Evolutionary conservation across 331 rosid genomes (phyloP).

Genomic region (Spiraea crenata): DNA sequence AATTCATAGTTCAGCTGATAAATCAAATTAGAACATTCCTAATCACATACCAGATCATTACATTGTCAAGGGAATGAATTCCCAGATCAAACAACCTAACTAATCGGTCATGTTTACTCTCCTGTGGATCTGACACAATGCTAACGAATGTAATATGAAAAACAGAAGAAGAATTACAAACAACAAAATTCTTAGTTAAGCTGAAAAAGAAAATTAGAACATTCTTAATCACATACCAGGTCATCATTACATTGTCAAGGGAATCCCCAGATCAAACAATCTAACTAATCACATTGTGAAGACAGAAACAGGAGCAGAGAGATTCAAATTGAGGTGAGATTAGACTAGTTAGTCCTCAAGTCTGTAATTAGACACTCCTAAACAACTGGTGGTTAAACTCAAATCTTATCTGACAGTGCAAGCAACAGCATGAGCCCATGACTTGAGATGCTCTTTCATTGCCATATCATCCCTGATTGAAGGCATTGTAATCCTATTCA

Average conservation of each 20-base stretch:
- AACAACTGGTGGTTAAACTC: not conserved
- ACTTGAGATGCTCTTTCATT: slow-evolving; percentile 67
- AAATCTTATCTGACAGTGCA: slow-evolving; percentile 40
- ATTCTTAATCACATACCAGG: not conserved
- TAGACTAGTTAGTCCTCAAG: too few relatives aligned
- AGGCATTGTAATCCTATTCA: slow-evolving; percentile 23
- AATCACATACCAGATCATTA: slow-evolving; percentile 7
- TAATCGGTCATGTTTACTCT: not conserved
- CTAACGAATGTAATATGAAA: not conserved
- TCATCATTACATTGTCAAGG: slow-evolving; percentile 19
- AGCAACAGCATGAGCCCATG: slow-evolving; percentile 77
- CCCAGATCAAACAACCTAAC: slow-evolving; percentile 6
- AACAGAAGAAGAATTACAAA: not conserved
- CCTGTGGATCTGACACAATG: not conserved
- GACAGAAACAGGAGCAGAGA: not conserved
- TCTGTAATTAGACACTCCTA: not conserved
- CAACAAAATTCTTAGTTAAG: not conserved
- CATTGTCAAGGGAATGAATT: slow-evolving; percentile 16
- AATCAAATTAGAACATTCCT: not conserved
- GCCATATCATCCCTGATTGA: slow-evolving; percentile 50
- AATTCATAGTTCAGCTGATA: not conserved
- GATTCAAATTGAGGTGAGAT: not conserved
- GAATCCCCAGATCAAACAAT: slow-evolving; percentile 10
- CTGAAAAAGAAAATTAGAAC: not conserved
- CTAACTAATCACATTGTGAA: not conserved